These are phyloP conservation scores for Crataegus laevigata DNA, from an alignment of 306 rosid genomes.

Conservation along the genomic window DNA sequence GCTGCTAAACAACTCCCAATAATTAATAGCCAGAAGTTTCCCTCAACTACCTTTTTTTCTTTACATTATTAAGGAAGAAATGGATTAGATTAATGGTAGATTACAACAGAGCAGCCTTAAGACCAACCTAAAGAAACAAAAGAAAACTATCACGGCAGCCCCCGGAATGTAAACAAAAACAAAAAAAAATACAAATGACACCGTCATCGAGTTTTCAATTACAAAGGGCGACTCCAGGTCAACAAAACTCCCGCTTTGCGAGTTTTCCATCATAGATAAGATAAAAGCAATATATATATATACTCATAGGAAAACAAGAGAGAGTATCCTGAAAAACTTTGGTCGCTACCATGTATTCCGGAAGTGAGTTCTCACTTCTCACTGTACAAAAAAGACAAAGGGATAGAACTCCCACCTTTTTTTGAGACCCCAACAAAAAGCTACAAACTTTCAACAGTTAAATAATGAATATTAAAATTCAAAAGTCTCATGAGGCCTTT, in stretches of 20 bases:
- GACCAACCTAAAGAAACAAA: not conserved
- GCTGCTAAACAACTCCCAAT: not conserved
- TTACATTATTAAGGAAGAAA: not conserved
- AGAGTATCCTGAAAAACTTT: conserved; percentile 11
- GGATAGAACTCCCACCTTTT: conserved; percentile 25
- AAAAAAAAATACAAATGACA: not conserved
- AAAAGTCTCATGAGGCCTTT: conserved; percentile 8
- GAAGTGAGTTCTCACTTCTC: conserved; percentile 32
- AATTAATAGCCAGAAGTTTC: not conserved
- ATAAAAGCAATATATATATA: not conserved
- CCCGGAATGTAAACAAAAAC: not conserved
- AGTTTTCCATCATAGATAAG: not conserved
- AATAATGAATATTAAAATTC: conserved; percentile 37
- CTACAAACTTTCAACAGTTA: conserved; percentile 22
- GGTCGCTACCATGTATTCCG: conserved; percentile 32
- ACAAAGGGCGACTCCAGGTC: too few relatives aligned
- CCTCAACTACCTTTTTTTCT: not conserved
- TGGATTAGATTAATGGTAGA: conserved; percentile 7
- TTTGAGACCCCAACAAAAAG: conserved; percentile 14
- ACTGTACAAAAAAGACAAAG: conserved; percentile 43
- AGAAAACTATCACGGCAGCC: not conserved
- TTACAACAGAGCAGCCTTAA: conserved; percentile 12
- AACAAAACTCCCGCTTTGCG: too few relatives aligned
- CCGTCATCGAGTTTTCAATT: not conserved
- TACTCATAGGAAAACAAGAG: not conserved